Evolutionary conservation across 371 early-diverging fungal species (phyloP).

Genomic region (Choanephora cucurbitarum): DNA sequence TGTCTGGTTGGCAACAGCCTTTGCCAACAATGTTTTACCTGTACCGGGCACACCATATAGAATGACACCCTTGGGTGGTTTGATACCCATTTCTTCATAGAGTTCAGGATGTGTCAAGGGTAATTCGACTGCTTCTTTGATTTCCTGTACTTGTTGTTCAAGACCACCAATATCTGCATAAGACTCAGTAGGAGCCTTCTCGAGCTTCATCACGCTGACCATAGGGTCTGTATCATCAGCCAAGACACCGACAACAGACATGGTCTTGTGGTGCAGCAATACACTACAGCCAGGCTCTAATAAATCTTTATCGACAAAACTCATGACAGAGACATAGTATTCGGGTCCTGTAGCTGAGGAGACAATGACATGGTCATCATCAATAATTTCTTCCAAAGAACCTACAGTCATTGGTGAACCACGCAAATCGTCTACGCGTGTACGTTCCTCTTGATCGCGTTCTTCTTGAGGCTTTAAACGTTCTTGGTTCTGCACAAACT

Average conservation of each 20-base stretch:
- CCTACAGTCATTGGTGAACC: conserved; percentile 99
- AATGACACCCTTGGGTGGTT: conserved; percentile 99
- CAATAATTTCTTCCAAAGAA: conserved; percentile 99
- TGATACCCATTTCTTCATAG: conserved; percentile 99
- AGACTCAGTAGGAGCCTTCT: conserved; percentile 99
- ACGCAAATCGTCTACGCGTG: conserved; percentile 96
- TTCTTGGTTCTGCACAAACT: conserved; percentile 98
- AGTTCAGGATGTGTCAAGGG: conserved; percentile 99
- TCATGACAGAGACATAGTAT: conserved; percentile 98
- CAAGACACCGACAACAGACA: conserved; percentile 96
- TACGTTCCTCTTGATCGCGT: conserved; percentile 91
- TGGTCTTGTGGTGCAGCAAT: conserved; percentile 95
- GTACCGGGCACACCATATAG: conserved; percentile 99
- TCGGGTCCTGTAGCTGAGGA: conserved; percentile 96
- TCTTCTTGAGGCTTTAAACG: conserved; percentile 95
- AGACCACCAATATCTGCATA: conserved; percentile 99
- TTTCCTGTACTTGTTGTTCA: conserved; percentile 99
- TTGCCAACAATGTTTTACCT: conserved; percentile 99
- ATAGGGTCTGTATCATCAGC: conserved; percentile 98
- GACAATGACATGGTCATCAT: conserved; percentile 99
- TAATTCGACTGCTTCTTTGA: conserved; percentile 99
- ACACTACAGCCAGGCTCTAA: conserved; percentile 99
- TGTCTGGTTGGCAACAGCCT: conserved; percentile 99
- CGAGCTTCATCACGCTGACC: conserved; percentile 99
- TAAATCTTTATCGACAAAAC: conserved; percentile 99